phyloP scores from a whole-genome alignment of 108 stramenopile genomes.

The Pseudonitzschia delicatissima region DNA sequence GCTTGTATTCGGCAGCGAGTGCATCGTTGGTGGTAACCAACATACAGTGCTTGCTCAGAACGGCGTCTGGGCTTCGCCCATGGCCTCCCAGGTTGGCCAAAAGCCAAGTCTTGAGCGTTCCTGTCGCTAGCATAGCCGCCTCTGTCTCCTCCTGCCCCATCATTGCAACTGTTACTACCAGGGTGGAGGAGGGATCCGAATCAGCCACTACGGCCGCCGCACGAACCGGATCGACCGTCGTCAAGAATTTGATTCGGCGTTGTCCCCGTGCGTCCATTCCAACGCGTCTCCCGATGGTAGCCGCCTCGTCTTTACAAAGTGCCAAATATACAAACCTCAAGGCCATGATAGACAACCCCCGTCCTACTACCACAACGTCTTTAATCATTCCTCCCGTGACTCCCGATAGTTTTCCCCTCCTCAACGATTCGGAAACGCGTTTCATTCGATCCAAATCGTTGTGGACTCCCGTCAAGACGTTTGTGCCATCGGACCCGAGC shows the following conservation, averaged over 20 bases:
- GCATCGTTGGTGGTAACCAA: conserved; percentile 59
- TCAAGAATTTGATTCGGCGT: conserved; percentile 56
- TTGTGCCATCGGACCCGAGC: conserved; percentile 39
- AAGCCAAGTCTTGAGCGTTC: conserved; percentile 54
- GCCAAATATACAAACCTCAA: conserved; percentile 75
- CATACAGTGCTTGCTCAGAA: conserved; percentile 66
- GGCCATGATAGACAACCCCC: conserved; percentile 51
- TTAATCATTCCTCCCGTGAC: conserved; percentile 56
- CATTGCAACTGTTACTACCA: conserved; percentile 59
- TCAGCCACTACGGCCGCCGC: conserved; percentile 45
- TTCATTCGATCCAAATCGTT: conserved; percentile 63
- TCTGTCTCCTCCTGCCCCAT: conserved; percentile 45
- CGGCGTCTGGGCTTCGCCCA: conserved; percentile 24
- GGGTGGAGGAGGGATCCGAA: conserved; percentile 59
- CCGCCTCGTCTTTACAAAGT: conserved; percentile 48
- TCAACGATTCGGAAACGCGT: conserved; percentile 48
- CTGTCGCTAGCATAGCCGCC: conserved; percentile 28
- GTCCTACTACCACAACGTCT: conserved; percentile 71
- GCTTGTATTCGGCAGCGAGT: conserved; percentile 33
- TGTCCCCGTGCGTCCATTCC: conserved; percentile 27
- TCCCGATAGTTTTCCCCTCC: conserved; percentile 60
- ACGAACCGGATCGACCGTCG: conserved; percentile 61
- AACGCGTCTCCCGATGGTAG: conserved; percentile 26
- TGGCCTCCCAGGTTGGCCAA: conserved; percentile 35
- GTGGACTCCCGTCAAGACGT: conserved; percentile 67